Base-by-base conservation (phyloP, 176 grass and related monocot species). In the Melocanna baccifera region DNA sequence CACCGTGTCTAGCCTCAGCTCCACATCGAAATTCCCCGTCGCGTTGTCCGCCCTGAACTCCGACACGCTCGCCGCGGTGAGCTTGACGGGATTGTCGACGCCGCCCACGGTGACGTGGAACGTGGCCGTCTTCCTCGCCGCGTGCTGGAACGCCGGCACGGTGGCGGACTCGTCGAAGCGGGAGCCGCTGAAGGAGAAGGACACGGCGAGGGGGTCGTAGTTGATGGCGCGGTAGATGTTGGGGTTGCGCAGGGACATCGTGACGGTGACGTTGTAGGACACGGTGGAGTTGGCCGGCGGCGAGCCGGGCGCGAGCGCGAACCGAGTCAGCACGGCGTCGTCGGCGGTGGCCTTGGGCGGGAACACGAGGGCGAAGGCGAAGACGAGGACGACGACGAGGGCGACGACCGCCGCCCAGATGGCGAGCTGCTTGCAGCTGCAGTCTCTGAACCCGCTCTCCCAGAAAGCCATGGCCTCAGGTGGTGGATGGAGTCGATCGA, bases 91-190 rank as follows among this genome's bases (percentile, higher is more conserved):
- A 59, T 13, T 58, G 75, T 0, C 32, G 4, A 12, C 84, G 75
- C 80, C 89, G 69, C 80, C 75, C 5, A 91, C 85, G 6, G 3
- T 52, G n/a, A 87, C 1, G 41, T 28, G 19, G 30, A 87, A 13
- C 29, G 89, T 84, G 5, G 69, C 20, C 30, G 80, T 75, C 84
- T 87, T 87, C 19, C 30, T 20, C 9, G 84, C 7, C 67, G 2
- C 55, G 18, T 59, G 16, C 2, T 84, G n/a, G 30, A 75, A 43
- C 0, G 28, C 50, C 2, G 6, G 68, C 20, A 90, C 75, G 75
- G 40, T 9, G 58, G 29, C 75, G 59, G 75, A 51, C 9, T 90
- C 89, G 80, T 90, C 89, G 89, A 90, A 90, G n/a, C 61, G 74
- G 50, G 68, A 26, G 51, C 75, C 68, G 84, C 80, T 87, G 89